These are phyloP conservation scores for Saccharomycopsis sp. DNA, from an alignment of 805 yeast species.

Conservation along the genomic window DNA sequence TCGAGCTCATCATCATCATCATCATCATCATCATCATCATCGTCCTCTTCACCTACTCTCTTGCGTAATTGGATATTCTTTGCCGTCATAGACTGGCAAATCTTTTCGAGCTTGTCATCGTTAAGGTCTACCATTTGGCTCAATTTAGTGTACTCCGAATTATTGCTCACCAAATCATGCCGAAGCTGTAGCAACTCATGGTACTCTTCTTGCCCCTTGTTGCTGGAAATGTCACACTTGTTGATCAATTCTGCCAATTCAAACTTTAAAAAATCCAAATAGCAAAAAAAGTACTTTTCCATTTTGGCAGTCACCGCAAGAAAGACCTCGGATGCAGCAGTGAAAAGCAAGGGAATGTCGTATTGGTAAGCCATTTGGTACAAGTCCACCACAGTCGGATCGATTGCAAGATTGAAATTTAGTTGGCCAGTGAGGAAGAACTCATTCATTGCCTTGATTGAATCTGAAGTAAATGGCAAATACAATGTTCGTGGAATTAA, in stretches of 20 bases:
- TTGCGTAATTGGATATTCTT: constrained; percentile 5
- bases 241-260: constrained; percentile 24
- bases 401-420: constrained; percentile 59
- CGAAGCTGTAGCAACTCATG: not conserved
- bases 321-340: constrained; percentile 52
- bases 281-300: constrained; percentile 38
- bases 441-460: constrained; percentile 60
- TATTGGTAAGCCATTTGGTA: constrained; percentile 41
- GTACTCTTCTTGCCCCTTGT: not conserved
- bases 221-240: constrained; percentile 19
- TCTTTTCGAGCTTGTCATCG: constrained; percentile 20
- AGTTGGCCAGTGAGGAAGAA: constrained; percentile 74
- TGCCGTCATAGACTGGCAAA: constrained; percentile 21
- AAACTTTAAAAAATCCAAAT: constrained; percentile 24
- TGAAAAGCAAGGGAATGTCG: constrained; percentile 62
- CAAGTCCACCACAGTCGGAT: constrained; percentile 40
- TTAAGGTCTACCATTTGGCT: too few relatives aligned
- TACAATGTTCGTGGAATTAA: constrained; percentile 60
- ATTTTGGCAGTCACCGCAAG: constrained; percentile 56
- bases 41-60: constrained; percentile 11
- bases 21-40: not conserved
- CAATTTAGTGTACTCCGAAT: too few relatives aligned
- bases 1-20: constrained; percentile 17
- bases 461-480: constrained; percentile 53
- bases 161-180: too few relatives aligned